Base-by-base conservation (phyloP, 495 filamentous ascomycete species). In the Penicillium atrosanguineum region DNA sequence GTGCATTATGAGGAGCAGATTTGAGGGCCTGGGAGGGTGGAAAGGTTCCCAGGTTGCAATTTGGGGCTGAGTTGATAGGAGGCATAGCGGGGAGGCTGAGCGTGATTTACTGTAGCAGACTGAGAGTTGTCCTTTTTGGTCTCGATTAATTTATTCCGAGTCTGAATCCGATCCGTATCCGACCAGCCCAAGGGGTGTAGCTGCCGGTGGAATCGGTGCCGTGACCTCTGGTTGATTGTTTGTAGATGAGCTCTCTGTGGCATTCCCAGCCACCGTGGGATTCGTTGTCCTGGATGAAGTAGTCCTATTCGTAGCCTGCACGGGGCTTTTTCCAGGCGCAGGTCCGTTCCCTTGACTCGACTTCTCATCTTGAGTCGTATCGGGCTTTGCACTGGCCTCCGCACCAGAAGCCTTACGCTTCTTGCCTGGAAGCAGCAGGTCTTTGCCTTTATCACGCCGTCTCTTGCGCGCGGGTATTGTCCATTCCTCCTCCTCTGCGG, bases 401-500 rank as follows among this genome's bases (percentile, higher is more conserved):
- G 28, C 38, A 36, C 67, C 62, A 37, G 68, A 79, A 28, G 70
- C 69, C 64, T 78, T 83, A 63, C 78, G 74, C 29, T 83, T 68
- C 70, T 88, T 88, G 19, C 86, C 72, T 0, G 84, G 78, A 42
- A 81, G 71, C 46, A 80, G 61, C 18, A 65, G 58, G 18, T 80
- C 80, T 56, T 81, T 83, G 43, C 78, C 76, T 50, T 80, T 78
- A 3, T 70, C 76, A 37, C 81, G 79, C 59, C 85, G 84, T 50
- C 83, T 71, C 69, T 88, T 90, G 47, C 77, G 73, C 12, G 73
- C 69, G 38, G 73, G 73, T 19, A 78, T 69, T 19, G 70, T 62
- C 85, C 85, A 87, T 51, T 79, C 68, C 48, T 79, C 77, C 48
- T 79, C 78, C 46, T 74, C 72, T 2, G 50, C 65, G 2, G 67